Conservation (phyloP, 192 early-diverging fungal genomes). For the Umbelopsis sp. region DNA sequence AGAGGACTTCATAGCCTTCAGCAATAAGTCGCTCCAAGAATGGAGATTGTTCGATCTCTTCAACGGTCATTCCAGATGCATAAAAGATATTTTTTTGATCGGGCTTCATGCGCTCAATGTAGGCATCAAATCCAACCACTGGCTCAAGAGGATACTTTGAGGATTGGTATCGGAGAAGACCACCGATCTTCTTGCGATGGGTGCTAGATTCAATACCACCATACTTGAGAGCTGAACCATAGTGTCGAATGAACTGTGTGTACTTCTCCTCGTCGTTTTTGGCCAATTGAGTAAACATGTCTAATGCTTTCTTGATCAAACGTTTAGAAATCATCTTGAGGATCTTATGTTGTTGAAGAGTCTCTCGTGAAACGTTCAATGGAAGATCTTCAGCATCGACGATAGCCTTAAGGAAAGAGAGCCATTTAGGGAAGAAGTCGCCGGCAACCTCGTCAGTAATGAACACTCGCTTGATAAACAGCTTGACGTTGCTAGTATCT, state of each 20-base stretch:
- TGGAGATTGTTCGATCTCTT: constrained; percentile 80
- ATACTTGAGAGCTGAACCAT: constrained; percentile 77
- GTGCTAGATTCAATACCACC: constrained; percentile 85
- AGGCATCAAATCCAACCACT: constrained; percentile 67
- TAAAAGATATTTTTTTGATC: constrained; percentile 92
- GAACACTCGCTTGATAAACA: constrained; percentile 96
- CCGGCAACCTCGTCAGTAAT: constrained; percentile 86
- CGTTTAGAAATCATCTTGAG: constrained; percentile 86
- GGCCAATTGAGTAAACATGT: constrained; percentile 77
- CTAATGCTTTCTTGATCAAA: constrained; percentile 86
- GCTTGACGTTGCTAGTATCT: constrained; percentile 67
- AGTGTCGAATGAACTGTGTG: constrained; percentile 71
- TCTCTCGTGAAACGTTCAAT: constrained; percentile 98
- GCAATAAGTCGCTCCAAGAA: constrained; percentile 89
- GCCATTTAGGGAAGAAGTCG: constrained; percentile 88
- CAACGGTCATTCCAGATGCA: constrained; percentile 70
- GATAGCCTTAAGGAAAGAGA: constrained; percentile 91
- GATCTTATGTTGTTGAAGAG: constrained; percentile 84
- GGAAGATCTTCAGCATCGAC: constrained; percentile 97
- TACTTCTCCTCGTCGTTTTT: constrained; percentile 67
- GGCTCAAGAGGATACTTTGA: constrained; percentile 51
- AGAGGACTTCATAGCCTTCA: constrained; percentile 88
- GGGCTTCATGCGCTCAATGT: constrained; percentile 87
- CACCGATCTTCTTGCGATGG: constrained; percentile 73
- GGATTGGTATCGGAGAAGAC: constrained; percentile 81